Evolutionary conservation across 768 basidiomycete species (phyloP).

Genomic region (Serendipita vermifera): DNA sequence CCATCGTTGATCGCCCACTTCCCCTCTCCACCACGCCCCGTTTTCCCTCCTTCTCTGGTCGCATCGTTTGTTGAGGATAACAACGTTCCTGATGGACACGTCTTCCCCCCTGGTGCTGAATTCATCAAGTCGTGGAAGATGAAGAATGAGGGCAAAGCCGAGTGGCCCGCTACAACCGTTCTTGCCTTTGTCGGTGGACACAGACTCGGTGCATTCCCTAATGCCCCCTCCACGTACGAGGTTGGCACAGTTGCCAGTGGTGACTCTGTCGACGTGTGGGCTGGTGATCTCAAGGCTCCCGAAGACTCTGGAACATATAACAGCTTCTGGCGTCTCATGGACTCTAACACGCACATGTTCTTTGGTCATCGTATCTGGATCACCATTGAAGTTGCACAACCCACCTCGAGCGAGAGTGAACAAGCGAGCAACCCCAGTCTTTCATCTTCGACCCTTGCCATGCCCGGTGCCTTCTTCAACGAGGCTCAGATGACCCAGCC

Average conservation of each 20-base stretch:
- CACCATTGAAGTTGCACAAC: constrained; percentile 6
- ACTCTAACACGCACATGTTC: constrained; percentile 36
- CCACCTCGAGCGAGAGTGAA: neutral
- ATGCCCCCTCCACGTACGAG: constrained; percentile 24
- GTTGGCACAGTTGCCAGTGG: constrained; percentile 50
- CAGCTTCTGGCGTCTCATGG: constrained; percentile 61
- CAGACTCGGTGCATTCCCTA: constrained; percentile 32
- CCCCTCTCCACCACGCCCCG: neutral
- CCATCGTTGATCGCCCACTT: neutral
- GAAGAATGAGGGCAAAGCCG: constrained; percentile 44
- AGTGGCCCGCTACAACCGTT: constrained; percentile 59
- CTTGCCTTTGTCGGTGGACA: constrained; percentile 62
- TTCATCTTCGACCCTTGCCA: constrained; percentile 3
- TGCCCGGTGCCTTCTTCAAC: constrained; percentile 2
- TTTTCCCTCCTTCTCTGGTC: constrained; percentile 24
- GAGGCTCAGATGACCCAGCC: neutral
- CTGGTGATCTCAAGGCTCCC: constrained; percentile 72
- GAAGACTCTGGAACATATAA: constrained; percentile 59
- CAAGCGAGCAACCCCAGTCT: constrained; percentile 10
- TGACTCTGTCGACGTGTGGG: constrained; percentile 49
- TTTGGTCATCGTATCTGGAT: constrained; percentile 61
- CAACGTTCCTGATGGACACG: constrained; percentile 61
- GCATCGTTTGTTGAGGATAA: constrained; percentile 53
- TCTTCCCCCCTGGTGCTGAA: constrained; percentile 70
- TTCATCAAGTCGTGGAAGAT: constrained; percentile 78